Base-by-base conservation (phyloP, 768 basidiomycete genomes). In the Amanita phalloides region DNA sequence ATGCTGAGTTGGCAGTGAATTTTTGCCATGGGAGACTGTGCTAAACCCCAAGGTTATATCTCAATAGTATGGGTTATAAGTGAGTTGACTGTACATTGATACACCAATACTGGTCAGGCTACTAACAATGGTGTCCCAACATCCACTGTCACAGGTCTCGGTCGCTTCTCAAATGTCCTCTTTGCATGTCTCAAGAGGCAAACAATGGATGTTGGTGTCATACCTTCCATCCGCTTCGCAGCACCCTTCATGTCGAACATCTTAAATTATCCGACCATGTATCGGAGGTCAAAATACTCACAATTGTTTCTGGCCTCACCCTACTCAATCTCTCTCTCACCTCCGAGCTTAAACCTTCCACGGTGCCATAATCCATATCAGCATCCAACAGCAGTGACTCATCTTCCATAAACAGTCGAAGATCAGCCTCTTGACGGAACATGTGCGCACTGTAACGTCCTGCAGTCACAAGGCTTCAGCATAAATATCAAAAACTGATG, bases 211-310 rank as follows among this genome's bases (percentile, higher is more conserved):
- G 82, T 75, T 2, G 91, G 91, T 3, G 92, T 95, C 78, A 94
- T 89, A 6, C 92, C 92, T 62, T 94, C 91, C 81, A 94, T 91
- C 25, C 91, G 72, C 64, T 91, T 92, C 13, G 87, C 92, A 3
- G 86, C 86, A n/a, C 91, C 91, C 90, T 92, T 51, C 9, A 56
- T 28, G 41, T 32, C 38, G 20, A 36, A 26, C 13, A 43, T 3
- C 28, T 55, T 5, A 52, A 23, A 23, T 11, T 38, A 23, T 28
- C 35, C 13, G 4, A 33, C 13, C 25, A 13, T 7, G 35, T 45
- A 4, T 1, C 39, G 32, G 35, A 1, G n/a, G 44, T 43, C 8
- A 41, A 46, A 38, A 45, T 11, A 83, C 89, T 58, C 45, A 71
- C 73, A 50, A 93, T 76, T 8, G 80, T 90, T 13, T 74, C 72